Evolutionary conservation across 768 basidiomycete species (phyloP).

Genomic region (Russula emetica): DNA sequence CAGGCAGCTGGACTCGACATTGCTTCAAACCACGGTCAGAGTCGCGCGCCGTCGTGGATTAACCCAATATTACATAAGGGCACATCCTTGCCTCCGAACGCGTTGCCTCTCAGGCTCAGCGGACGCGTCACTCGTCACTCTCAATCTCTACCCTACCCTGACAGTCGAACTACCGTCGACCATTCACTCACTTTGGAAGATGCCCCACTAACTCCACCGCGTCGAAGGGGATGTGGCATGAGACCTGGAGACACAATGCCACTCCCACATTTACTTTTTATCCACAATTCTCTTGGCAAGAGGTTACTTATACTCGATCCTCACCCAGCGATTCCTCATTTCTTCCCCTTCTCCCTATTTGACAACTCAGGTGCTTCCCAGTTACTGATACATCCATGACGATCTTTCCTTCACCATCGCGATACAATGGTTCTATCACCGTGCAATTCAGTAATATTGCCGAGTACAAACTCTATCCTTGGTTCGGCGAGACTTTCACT

Average conservation of each 20-base stretch:
- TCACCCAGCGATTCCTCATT: background rate
- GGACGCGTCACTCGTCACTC: background rate
- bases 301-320: slow-evolving; percentile 5
- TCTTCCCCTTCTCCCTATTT: background rate
- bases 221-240: slow-evolving; percentile 1
- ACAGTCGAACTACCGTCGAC: background rate
- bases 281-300: slow-evolving; percentile 4
- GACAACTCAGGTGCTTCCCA: background rate
- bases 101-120: background rate
- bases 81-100: too few relatives aligned
- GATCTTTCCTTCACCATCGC: slow-evolving; percentile 3
- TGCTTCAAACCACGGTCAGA: too few relatives aligned
- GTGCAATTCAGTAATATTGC: slow-evolving; percentile 8
- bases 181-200: background rate
- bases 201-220: slow-evolving; percentile 2
- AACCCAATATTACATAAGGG: too few relatives aligned
- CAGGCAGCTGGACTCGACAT: too few relatives aligned
- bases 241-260: background rate
- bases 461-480: slow-evolving; percentile 18
- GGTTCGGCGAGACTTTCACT: slow-evolving; percentile 14
- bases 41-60: too few relatives aligned
- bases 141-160: background rate
- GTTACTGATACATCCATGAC: slow-evolving; percentile 8
- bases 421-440: slow-evolving; percentile 5
- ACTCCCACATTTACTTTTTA: background rate